Evolutionary conservation across 768 basidiomycete genomes (phyloP), one percentile per base, ranked within the genome.

Genomic region (Nevesoporus exiguus): DNA sequence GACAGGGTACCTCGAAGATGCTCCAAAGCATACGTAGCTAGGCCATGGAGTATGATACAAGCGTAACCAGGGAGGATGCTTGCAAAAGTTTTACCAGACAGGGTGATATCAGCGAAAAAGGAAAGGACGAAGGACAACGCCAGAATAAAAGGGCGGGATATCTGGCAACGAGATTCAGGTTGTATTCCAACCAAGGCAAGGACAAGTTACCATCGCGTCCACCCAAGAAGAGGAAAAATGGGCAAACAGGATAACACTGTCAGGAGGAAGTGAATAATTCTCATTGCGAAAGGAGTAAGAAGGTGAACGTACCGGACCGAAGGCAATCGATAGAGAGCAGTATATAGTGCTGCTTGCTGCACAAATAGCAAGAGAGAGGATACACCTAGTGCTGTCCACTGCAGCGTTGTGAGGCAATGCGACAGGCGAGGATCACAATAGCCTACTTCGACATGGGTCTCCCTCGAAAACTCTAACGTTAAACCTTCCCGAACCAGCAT

Each of bases 301-400:
- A 14, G 42, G 47, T n/a, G 30, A 33, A 63, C 79, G 48, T 66
- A 88, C 90, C 86, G 81, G 54, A 79, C 75, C 2, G 86, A 78
- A 39, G 90, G 77, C 21, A 91, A 72, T 42, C 86, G 77, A 61
- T 81, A 85, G 49, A 92, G 70, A 17, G 87, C 86, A 3, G 81
- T 82, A 63, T 88, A 80, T 37, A 91, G 70, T 46, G 81, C 79
- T 6, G 79, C 81, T 53, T 86, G 82, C 61, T 87, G 85, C 21
- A 91, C 72, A 57, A 90, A 85, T 52, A 85, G 72, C 56, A 87
- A 66, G 43, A 88, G 64, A 0, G 88, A 87, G 15, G 85, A 80
- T 64, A 83, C 80, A 5, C 79, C 86, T 7, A 90, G 69, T 17
- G 83, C 82, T 14, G 87, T 79, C 85, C 86, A 90, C 90, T 91